Conservation (phyloP, 345 rosid genomes). For the Eucalyptus brandiana region DNA sequence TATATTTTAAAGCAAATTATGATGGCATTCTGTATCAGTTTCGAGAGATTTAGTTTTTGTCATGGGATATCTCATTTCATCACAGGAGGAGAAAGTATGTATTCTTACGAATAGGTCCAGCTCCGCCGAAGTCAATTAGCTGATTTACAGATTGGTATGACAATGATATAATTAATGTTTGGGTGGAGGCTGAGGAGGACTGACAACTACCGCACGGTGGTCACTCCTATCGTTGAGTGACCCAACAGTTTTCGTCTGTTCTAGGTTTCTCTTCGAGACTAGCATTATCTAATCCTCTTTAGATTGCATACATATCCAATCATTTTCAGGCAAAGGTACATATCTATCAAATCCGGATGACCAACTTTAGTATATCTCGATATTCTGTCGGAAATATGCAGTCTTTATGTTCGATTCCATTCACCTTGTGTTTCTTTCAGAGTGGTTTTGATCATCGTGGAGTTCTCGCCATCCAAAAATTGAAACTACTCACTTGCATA, state of each 20-base stretch:
- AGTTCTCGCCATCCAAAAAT: not conserved
- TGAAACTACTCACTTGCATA: constrained; percentile 34
- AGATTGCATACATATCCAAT: not conserved
- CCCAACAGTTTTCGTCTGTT: not conserved
- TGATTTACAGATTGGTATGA: not conserved
- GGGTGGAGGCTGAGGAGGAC: too few relatives aligned
- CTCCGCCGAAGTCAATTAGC: not conserved
- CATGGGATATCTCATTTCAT: not conserved
- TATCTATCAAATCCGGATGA: not conserved
- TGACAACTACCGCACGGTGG: not conserved
- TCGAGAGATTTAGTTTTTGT: not conserved
- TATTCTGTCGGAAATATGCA: not conserved
- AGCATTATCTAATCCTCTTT: not conserved
- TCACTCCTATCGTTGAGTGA: not conserved
- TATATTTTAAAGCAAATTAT: not conserved
- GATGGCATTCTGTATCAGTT: not conserved
- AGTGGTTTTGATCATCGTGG: not conserved
- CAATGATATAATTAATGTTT: not conserved
- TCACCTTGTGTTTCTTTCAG: not conserved
- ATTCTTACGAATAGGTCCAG: not conserved
- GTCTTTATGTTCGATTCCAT: not conserved
- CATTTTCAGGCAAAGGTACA: not conserved
- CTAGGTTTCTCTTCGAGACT: not conserved
- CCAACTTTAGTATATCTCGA: not conserved
- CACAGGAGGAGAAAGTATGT: not conserved